Evolutionary conservation across 1,284 basidiomycete species (phyloP).

Genomic region (Neonothopanus nambi): DNA sequence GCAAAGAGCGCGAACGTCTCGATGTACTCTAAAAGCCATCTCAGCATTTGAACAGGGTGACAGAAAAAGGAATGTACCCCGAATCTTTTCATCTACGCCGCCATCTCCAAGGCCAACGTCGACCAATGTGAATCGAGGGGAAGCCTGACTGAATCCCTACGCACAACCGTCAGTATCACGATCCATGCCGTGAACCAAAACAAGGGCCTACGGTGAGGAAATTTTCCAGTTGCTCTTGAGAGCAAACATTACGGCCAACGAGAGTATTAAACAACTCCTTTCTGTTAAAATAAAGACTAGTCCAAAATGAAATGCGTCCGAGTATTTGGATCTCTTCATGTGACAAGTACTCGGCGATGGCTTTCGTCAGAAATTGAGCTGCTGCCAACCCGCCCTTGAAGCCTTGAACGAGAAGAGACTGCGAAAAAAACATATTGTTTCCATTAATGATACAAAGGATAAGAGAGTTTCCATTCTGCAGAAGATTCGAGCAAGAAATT

Average conservation of each 20-base stretch:
- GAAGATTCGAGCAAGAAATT: conserved; percentile 1
- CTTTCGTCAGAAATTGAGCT: conserved; percentile 64
- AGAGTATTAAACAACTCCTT: conserved; percentile 51
- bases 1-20: conserved; percentile 74
- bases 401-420: conserved; percentile 57
- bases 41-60: background rate
- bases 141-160: conserved; percentile 70
- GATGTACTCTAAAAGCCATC: conserved; percentile 57
- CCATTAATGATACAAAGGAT: conserved; percentile 76
- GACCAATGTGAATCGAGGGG: conserved; percentile 65
- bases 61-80: conserved; percentile 45
- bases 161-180: conserved; percentile 12
- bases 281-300: conserved; percentile 70
- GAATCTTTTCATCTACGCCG: conserved; percentile 69
- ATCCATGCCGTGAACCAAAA: background rate
- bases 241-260: conserved; percentile 53
- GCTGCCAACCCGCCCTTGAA: conserved; percentile 67
- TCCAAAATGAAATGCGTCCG: conserved; percentile 68
- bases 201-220: conserved; percentile 47
- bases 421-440: conserved; percentile 65
- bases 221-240: conserved; percentile 61
- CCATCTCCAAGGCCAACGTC: conserved; percentile 73
- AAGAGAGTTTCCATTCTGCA: conserved; percentile 59
- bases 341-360: conserved; percentile 63
- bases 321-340: conserved; percentile 56